Evolutionary conservation across 257 asterid species (phyloP), one percentile per base, ranked within the genome.

Genomic region (Datura wrightii): DNA sequence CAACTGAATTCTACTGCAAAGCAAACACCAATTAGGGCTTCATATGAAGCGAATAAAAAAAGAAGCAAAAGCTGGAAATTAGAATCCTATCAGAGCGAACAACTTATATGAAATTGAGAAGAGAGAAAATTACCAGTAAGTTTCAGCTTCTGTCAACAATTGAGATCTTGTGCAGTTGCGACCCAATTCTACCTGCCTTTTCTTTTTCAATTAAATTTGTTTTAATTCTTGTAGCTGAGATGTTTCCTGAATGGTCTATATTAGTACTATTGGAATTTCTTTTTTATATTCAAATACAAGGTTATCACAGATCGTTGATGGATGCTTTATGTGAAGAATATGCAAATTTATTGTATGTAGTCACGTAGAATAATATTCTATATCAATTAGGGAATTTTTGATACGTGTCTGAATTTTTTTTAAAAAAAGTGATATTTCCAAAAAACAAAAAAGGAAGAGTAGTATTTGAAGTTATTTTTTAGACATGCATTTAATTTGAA

Each of bases 121-220:
- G 55, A 66, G 74, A 66, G 19, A 66, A 36, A 36, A 66, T 66
- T 36, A 66, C 74, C 74, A 36, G 46, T 6, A 2, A 36, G 48
- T 36, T 66, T 65, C 74, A 7, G 48, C 42, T 65, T 65, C 72
- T 65, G n/a, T 65, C 72, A 65, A 65, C 44, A 13, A 65, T 34
- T 34, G n/a, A 34, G 72, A 62, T 62, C 41, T 34, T 36, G 8
- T 6, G 8, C 18, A 14, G 34, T 24, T 62, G 41, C 16, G 11
- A 46, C 1, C 50, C 5, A 46, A 63, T 65, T 65, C 6, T 53
- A 53, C 16, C 58, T 14, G 10, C 3, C 46, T 24, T 37, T 1
- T 46, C n/a, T 63, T 31, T 65, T 5, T 0, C 11, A 66, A 36
- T 66, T 66, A 14, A 5, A 36, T 66, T 66, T 13, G 19, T 66